Conservation (phyloP, 345 rosid genomes). For the Brassica incana region DNA sequence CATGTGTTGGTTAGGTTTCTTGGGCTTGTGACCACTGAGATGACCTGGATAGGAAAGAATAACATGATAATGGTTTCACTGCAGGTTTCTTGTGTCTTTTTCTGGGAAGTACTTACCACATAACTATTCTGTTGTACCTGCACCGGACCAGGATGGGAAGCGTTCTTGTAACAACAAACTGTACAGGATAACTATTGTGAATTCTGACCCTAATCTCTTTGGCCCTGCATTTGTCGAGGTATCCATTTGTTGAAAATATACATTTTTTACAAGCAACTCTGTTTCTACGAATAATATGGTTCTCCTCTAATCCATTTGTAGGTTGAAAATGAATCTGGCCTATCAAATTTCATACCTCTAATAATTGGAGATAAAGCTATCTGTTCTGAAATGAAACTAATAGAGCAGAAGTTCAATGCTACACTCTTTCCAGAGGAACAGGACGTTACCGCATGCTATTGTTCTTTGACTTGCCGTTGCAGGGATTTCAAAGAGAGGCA, state of each 20-base stretch:
- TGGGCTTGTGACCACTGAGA: slow-evolving; percentile 1
- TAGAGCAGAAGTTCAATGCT: slow-evolving; percentile 61
- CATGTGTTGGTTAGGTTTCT: slow-evolving; percentile 11
- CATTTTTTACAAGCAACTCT: neutral
- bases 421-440: slow-evolving; percentile 44
- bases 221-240: slow-evolving; percentile 99
- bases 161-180: slow-evolving; percentile 53
- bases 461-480: slow-evolving; percentile 43
- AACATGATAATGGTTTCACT: slow-evolving; percentile 26
- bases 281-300: slow-evolving; percentile 4
- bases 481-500: slow-evolving; percentile 49
- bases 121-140: slow-evolving; percentile 55
- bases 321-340: slow-evolving; percentile 89
- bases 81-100: slow-evolving; percentile 90
- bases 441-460: slow-evolving; percentile 29
- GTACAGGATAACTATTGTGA: slow-evolving; percentile 59
- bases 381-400: slow-evolving; percentile 70
- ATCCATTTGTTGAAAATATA: slow-evolving; percentile 6
- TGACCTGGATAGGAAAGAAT: neutral
- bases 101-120: slow-evolving; percentile 77
- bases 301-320: slow-evolving; percentile 37
- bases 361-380: slow-evolving; percentile 66
- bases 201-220: slow-evolving; percentile 55
- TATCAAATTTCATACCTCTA: slow-evolving; percentile 88
- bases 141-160: slow-evolving; percentile 43